phyloP scores from a whole-genome alignment of 805 yeast species.

The Candida incommunis region DNA sequence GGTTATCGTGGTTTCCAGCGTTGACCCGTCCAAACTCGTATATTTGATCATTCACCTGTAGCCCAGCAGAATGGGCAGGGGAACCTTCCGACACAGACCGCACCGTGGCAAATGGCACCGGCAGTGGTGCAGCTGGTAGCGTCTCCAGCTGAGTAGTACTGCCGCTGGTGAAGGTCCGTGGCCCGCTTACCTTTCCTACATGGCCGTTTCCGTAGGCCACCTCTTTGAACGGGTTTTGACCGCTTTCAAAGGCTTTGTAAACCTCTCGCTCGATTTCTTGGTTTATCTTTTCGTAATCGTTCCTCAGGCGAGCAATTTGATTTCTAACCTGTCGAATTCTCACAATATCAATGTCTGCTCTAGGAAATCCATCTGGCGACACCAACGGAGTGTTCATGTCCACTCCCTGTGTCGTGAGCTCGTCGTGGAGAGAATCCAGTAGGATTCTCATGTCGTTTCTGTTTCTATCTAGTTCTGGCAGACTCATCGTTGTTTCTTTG shows the following conservation, averaged over 20 bases:
- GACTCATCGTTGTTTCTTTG: too few relatives aligned
- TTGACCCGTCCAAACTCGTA: conserved; percentile 39
- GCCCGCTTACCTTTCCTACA: not conserved
- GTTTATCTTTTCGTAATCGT: conserved; percentile 46
- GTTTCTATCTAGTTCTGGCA: conserved; percentile 7
- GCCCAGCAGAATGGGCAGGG: conserved; percentile 47
- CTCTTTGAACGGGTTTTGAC: conserved; percentile 1
- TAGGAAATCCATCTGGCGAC: conserved; percentile 70
- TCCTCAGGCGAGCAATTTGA: conserved; percentile 50
- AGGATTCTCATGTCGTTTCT: conserved; percentile 27
- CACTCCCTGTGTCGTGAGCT: conserved; percentile 31
- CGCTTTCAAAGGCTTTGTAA: conserved; percentile 21
- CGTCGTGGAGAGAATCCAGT: conserved; percentile 27
- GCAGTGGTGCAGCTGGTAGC: not conserved
- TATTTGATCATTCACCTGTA: conserved; percentile 39
- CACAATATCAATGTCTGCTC: conserved; percentile 71
- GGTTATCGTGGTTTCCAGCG: conserved; percentile 39
- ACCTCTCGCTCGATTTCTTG: conserved; percentile 33
- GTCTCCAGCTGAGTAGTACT: not conserved
- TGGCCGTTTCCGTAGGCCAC: not conserved
- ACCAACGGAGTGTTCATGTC: conserved; percentile 55
- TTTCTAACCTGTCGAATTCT: conserved; percentile 47
- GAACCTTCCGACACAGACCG: conserved; percentile 34
- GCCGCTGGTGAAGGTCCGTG: not conserved
- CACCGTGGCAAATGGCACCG: conserved; percentile 22